These are phyloP conservation scores for Cymbopogon citratus DNA, from an alignment of 176 grass and related monocot species.

Conservation along the genomic window DNA sequence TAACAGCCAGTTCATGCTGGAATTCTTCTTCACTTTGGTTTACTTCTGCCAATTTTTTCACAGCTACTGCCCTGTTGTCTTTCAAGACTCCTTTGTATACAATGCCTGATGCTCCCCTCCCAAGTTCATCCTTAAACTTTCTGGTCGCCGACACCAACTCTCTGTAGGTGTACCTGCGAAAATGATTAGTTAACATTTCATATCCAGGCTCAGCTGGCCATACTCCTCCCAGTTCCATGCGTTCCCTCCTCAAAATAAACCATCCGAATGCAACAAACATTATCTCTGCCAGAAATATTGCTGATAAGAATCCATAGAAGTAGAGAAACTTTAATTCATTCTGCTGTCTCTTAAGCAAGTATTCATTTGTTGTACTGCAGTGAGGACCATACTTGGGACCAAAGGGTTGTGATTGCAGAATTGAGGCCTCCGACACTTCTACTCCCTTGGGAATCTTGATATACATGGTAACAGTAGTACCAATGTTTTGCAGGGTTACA, in stretches of 20 bases:
- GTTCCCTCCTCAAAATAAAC: conserved; percentile 28
- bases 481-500: not conserved
- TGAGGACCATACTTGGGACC: conserved; percentile 13
- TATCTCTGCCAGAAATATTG: conserved; percentile 19
- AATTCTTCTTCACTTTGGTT: conserved; percentile 21
- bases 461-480: not conserved
- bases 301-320: conserved; percentile 41
- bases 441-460: conserved; percentile 9
- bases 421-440: not conserved
- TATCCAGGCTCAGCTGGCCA: conserved; percentile 33
- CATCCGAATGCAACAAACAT: conserved; percentile 22
- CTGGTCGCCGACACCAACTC: conserved; percentile 9
- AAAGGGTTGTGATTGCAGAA: conserved; percentile 4
- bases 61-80: conserved; percentile 10
- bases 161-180: conserved; percentile 25
- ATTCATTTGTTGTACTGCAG: not conserved
- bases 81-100: conserved; percentile 19
- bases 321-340: not conserved
- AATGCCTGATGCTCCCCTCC: conserved; percentile 21
- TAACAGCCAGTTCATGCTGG: conserved; percentile 17
- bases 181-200: conserved; percentile 28
- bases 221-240: not conserved
- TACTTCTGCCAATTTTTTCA: conserved; percentile 19
- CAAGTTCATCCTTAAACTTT: conserved; percentile 23
- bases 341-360: not conserved